A percentile compares a stretch with the other conserved stretches of the same genome.
These are phyloP conservation scores for Termitomyces sp. DNA, from an alignment of 768 basidiomycete genomes.

Conservation along the genomic window DNA sequence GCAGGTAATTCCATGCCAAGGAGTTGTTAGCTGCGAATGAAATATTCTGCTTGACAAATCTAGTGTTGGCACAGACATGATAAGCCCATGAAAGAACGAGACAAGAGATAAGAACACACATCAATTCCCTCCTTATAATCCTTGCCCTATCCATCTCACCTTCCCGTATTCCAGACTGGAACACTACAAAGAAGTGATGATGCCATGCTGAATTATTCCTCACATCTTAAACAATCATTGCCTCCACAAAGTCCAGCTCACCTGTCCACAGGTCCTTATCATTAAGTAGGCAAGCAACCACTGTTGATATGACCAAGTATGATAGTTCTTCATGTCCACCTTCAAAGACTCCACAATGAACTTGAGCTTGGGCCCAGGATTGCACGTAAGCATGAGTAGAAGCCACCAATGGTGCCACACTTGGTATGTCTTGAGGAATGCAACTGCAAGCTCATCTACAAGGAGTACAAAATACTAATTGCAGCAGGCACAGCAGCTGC, in stretches of 20 bases:
- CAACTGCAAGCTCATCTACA: slow-evolving; percentile 83
- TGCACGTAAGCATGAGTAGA: too few relatives aligned
- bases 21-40: slow-evolving; percentile 87
- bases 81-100: not conserved
- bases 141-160: slow-evolving; percentile 59
- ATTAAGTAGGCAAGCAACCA: too few relatives aligned
- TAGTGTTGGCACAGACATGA: slow-evolving; percentile 23
- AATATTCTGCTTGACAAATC: too few relatives aligned
- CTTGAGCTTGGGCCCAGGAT: too few relatives aligned
- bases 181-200: slow-evolving; percentile 88
- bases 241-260: too few relatives aligned
- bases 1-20: slow-evolving; percentile 96
- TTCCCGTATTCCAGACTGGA: slow-evolving; percentile 57
- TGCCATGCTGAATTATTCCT: slow-evolving; percentile 99
- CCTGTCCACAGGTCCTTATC: too few relatives aligned
- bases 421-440: too few relatives aligned
- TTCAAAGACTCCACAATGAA: slow-evolving; percentile 75
- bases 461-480: slow-evolving; percentile 15
- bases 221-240: slow-evolving; percentile 72
- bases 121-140: slow-evolving; percentile 65
- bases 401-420: too few relatives aligned
- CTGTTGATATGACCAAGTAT: slow-evolving; percentile 98
- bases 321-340: slow-evolving; percentile 93
- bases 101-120: slow-evolving; percentile 47
- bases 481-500: slow-evolving; percentile 25